These are phyloP conservation scores for Cucurbitaria berberidis DNA, from an alignment of 2,329 filamentous ascomycete genomes.

Conservation along the genomic window DNA sequence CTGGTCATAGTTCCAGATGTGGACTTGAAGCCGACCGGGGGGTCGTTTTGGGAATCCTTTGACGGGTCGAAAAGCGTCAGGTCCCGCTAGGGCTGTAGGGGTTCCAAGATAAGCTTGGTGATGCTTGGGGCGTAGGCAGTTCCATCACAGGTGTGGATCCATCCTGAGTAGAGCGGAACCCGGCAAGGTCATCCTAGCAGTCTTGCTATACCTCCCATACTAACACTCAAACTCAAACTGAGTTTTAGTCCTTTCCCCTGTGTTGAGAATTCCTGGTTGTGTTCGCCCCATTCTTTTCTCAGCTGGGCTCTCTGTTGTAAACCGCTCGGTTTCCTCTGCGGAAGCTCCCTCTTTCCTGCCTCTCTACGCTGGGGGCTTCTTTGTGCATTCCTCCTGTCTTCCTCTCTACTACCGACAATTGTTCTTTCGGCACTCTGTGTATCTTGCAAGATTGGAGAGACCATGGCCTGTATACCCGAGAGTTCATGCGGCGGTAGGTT, in stretches of 20 bases:
- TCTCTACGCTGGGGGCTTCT: too few relatives aligned
- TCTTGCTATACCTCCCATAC: slow-evolving; percentile 29
- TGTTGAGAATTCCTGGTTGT: slow-evolving; percentile 31
- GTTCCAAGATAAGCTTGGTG: too few relatives aligned
- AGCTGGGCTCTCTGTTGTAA: slow-evolving; percentile 31
- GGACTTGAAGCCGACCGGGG: too few relatives aligned
- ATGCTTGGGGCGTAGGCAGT: too few relatives aligned
- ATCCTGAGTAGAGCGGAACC: too few relatives aligned
- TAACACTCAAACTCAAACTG: slow-evolving; percentile 39
- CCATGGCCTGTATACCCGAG: slow-evolving; percentile 25
- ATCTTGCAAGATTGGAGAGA: slow-evolving; percentile 26
- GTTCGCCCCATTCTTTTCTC: slow-evolving; percentile 36
- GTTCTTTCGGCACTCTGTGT: slow-evolving; percentile 11
- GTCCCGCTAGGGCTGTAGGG: too few relatives aligned
- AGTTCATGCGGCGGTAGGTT: slow-evolving; percentile 37
- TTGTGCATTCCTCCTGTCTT: too few relatives aligned
- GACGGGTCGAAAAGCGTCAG: too few relatives aligned
- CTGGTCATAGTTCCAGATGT: too few relatives aligned
- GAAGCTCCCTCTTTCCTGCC: slow-evolving; percentile 6
- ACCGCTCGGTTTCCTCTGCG: slow-evolving; percentile 15
- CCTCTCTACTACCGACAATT: slow-evolving; percentile 5
- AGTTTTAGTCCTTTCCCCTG: slow-evolving; percentile 36
- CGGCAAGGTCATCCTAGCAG: slow-evolving; percentile 21
- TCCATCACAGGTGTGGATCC: too few relatives aligned
- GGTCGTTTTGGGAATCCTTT: too few relatives aligned